Evolutionary conservation across 805 yeast genomes (phyloP), one percentile per base, ranked within the genome.

Genomic region (Cyberlindnera mycetangii): DNA sequence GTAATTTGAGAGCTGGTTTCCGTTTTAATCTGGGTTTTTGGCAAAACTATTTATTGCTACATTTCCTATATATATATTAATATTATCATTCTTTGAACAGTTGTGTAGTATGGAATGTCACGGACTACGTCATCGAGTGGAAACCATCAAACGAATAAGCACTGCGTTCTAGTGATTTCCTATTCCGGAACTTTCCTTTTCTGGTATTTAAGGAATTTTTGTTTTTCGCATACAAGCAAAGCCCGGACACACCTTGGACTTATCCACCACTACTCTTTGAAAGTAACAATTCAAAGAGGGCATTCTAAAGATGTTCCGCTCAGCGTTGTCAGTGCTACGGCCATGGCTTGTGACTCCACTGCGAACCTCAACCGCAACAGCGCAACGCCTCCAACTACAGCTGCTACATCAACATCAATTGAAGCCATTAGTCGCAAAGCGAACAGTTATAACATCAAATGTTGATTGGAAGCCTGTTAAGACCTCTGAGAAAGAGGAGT

Each of bases 401-500:
- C 19, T 10, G 24, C 31, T 22, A 14, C 32, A 41, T 17, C 36
- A 36, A 5, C 27, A 10, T 9, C 4, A 20, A 15, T 34, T 17
- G 24, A 37, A 21, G 14, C 15, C 42, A 10, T 15, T 30, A 14
- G 10, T 18, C 28, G 32, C 19, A 24, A 20, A 7, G 8, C 12
- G 52, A 48, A 60, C 69, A 1, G 73, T 72, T 3, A 79, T 81
- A 50, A 84, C 90, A 0, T 79, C 89, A 3, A 80, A 82, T 28
- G 77, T 85, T 20, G 96, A 89, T 63, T 88, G 96, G 96, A 78
- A 82, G 58, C 95, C 95, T 0, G 72, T 89, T 47, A 78, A 70
- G 56, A 68, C 87, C 1, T 66, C 53, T 10, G 55, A 65, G 54
- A 48, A 70, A 68, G 47, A 55, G 27, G 52, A 56, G 49, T 43